A percentile compares a stretch with the other conserved stretches of the same genome.
These are phyloP conservation scores for Fusarium pseudograminearum DNA, from an alignment of 2,329 filamentous ascomycete species.

Conservation along the genomic window DNA sequence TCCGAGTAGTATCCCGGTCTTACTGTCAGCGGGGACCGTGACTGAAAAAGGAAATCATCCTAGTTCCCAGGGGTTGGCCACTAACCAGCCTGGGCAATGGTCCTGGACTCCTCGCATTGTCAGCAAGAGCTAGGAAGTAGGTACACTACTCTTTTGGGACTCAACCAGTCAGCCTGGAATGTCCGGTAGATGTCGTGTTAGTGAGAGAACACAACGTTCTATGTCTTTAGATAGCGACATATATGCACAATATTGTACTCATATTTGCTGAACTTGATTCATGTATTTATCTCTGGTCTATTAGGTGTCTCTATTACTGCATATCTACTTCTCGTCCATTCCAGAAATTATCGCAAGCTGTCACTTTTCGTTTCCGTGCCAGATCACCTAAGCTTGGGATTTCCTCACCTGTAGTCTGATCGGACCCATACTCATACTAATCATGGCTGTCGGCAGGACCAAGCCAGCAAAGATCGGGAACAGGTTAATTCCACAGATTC, in stretches of 20 bases:
- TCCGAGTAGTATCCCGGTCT: background rate
- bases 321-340: background rate
- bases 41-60: background rate
- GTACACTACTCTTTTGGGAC: background rate
- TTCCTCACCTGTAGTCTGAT: background rate
- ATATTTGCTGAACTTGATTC: background rate
- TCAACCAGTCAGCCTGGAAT: background rate
- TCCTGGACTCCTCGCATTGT: background rate
- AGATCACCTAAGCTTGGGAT: background rate
- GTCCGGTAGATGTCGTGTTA: background rate
- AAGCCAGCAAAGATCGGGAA: background rate
- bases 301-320: background rate
- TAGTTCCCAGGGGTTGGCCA: background rate
- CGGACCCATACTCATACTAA: background rate
- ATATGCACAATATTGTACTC: background rate
- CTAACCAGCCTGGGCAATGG: background rate
- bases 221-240: background rate
- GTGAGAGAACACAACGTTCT: background rate
- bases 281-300: background rate
- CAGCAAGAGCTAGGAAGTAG: background rate
- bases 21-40: constrained; percentile 11
- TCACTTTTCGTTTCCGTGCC: background rate
- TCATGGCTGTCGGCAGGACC: background rate
- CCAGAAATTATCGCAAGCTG: background rate
- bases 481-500: background rate